These are phyloP conservation scores for Pythium guiyangense DNA, from an alignment of 352 stramenopile genomes.

Conservation along the genomic window DNA sequence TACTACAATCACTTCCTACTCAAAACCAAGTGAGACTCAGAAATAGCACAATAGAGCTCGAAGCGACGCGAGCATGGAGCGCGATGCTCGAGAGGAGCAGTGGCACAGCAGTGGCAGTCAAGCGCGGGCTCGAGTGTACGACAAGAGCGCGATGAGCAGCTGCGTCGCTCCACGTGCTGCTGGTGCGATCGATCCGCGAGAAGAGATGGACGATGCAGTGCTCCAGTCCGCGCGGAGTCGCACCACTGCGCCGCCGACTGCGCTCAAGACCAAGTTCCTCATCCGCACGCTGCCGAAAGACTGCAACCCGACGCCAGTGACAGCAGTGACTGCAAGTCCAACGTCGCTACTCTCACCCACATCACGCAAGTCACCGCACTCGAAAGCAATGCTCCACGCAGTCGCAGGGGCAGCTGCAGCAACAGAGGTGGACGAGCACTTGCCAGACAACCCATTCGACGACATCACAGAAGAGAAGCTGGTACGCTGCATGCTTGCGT, in stretches of 20 bases:
- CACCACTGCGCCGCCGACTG: not conserved
- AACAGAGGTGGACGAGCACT: conserved; percentile 16
- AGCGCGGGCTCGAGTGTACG: not conserved
- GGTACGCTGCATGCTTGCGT: conserved; percentile 17
- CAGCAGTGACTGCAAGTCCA: not conserved
- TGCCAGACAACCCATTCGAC: conserved; percentile 69
- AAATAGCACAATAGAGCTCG: not conserved
- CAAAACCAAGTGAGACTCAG: no score
- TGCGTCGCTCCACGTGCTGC: conserved; percentile 18
- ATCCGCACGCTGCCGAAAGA: conserved; percentile 68
- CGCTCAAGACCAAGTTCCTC: conserved; percentile 48
- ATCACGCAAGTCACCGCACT: conserved; percentile 1
- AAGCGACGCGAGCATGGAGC: no score
- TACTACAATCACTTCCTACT: no score
- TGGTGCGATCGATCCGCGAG: conserved; percentile 36
- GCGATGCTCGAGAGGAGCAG: no score
- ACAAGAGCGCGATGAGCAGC: conserved; percentile 26
- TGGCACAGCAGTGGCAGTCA: not conserved
- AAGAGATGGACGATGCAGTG: conserved; percentile 38
- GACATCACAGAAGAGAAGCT: conserved; percentile 77
- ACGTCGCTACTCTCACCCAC: conserved; percentile 22
- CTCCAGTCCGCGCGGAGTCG: not conserved
- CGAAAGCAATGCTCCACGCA: not conserved
- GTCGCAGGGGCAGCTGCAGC: not conserved
- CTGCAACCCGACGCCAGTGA: conserved; percentile 64